Evolutionary conservation across 148 eudicot species (phyloP).

Genomic region (Oxyria digyna): DNA sequence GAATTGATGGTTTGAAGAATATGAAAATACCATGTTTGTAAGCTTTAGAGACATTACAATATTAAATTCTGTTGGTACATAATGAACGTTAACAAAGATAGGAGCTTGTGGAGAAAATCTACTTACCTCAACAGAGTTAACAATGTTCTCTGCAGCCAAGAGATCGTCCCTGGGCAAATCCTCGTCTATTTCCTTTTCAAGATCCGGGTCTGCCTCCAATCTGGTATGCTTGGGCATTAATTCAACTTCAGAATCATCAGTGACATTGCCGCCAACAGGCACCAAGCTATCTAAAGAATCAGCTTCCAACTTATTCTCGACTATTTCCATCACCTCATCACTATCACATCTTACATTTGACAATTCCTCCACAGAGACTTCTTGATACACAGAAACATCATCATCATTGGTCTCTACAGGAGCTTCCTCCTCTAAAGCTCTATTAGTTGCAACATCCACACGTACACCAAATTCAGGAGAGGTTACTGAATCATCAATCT

Average conservation of each 20-base stretch:
- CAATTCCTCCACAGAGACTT: conserved; percentile 8
- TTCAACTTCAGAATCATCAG: conserved; percentile 13
- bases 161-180: conserved; percentile 12
- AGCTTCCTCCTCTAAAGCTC: not conserved
- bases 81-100: not conserved
- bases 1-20: too few relatives aligned
- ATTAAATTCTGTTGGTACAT: not conserved
- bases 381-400: conserved; percentile 4
- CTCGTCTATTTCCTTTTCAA: conserved; percentile 19
- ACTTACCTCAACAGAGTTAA: conserved; percentile 22
- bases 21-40: too few relatives aligned
- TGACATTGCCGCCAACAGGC: not conserved
- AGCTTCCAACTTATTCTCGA: not conserved
- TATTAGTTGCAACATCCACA: not conserved
- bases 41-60: not conserved
- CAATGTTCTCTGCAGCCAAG: conserved; percentile 9
- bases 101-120: not conserved
- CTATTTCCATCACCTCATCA: conserved; percentile 5
- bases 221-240: conserved; percentile 12
- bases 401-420: conserved; percentile 5
- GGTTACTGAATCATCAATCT: conserved; percentile 2
- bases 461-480: not conserved
- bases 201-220: conserved; percentile 22
- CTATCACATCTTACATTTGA: conserved; percentile 5
- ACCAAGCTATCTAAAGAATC: conserved; percentile 3